These are phyloP conservation scores for Acer campestre DNA, from an alignment of 345 rosid genomes.

Conservation along the genomic window DNA sequence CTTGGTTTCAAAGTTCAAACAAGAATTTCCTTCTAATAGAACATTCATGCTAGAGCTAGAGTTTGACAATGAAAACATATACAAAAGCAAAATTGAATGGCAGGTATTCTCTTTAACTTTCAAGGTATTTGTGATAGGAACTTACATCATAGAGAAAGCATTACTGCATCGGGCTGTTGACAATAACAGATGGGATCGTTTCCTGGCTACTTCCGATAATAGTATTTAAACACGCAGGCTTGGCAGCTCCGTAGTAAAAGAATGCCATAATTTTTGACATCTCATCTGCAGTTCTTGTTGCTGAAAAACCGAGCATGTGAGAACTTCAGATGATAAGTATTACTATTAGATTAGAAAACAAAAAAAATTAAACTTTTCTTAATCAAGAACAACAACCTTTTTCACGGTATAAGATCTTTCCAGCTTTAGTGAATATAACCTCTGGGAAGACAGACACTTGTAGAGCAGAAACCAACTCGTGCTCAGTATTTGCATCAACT, in stretches of 20 bases:
- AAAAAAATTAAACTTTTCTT: not conserved
- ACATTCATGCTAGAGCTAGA: not conserved
- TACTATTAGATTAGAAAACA: not conserved
- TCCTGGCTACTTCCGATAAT: conserved; percentile 41
- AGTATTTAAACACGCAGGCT: conserved; percentile 60
- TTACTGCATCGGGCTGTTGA: conserved; percentile 23
- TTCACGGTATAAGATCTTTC: conserved; percentile 83
- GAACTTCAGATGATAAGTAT: conserved; percentile 12
- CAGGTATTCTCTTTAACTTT: not conserved
- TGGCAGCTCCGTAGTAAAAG: conserved; percentile 89
- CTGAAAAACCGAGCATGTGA: conserved; percentile 39
- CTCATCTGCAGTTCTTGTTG: conserved; percentile 66
- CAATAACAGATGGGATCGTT: conserved; percentile 51
- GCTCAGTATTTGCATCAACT: conserved; percentile 75
- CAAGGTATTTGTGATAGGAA: not conserved
- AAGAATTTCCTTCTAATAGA: not conserved
- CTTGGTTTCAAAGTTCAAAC: not conserved
- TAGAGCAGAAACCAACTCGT: conserved; percentile 68
- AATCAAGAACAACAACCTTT: conserved; percentile 48
- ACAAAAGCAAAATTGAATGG: not conserved
- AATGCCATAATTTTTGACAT: conserved; percentile 84
- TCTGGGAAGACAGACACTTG: conserved; percentile 71
- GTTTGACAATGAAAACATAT: not conserved
- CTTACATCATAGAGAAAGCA: not conserved
- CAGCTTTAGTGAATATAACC: conserved; percentile 81